Base-by-base conservation (phyloP, 305 asterid species). In the Vinca major region DNA sequence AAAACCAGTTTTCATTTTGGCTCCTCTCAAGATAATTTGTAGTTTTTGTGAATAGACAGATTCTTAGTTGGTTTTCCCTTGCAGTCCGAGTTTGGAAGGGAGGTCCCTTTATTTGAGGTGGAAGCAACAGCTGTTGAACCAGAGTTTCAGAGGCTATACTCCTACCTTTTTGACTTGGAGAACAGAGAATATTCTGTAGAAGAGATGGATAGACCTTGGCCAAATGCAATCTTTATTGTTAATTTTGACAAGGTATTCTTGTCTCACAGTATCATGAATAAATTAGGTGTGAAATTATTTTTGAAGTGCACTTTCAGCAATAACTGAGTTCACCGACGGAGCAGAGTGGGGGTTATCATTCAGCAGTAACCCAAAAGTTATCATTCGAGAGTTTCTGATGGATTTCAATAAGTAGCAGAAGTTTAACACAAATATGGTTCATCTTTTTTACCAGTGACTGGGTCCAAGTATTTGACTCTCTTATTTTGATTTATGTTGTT, bases 71-170 rank as follows among this genome's bases (percentile, higher is more conserved):
- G 74, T 73, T 73, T 56, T 74, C 63, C 63, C 79, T 65, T 71
- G 66, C 87, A 94, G 99, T 83, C 76, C 74, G 91, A 88, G 76
- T 94, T 89, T 88, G 96, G 99, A 78, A 88, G 96, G 82, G 95
- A 91, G 80, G 91, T 91, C 55, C 95, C 97, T 66, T 75, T 88
- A 74, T 94, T 85, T 88, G 99, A 91, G 88, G 96, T 88, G 76
- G 99, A 94, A 70, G 96, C 97, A 71, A 85, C 90, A 65, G 80
- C 77, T 44, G 90, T 89, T 62, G 99, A 94, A 79, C 81, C 86
- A 74, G 99, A 94, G 76, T 94, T 89, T 81, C 89, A 89, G 86
- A 91, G 85, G 82, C 89, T 94, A 54, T 94, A 89, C 70, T 86
- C 99, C 54, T 94, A 78, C 82, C 83, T 94, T 39, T 94, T 94